These are phyloP conservation scores for Flaveria sonorensis DNA, from an alignment of 129 eudicot genomes.

Conservation along the genomic window DNA sequence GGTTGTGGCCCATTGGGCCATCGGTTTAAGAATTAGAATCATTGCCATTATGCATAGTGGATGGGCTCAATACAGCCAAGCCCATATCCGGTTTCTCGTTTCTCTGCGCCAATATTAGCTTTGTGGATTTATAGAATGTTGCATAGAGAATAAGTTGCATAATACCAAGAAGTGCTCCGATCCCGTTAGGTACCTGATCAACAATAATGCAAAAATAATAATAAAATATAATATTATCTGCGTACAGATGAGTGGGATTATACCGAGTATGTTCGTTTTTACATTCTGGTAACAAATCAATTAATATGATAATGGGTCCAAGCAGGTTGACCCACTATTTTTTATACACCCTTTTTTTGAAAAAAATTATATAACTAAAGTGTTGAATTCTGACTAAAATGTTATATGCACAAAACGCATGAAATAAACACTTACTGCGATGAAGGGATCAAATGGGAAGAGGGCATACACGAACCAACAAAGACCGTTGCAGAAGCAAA, in stretches of 20 bases:
- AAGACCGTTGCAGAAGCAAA: conserved; percentile 62
- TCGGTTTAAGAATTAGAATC: neutral
- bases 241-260: too few species aligned
- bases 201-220: neutral
- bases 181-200: conserved; percentile 69
- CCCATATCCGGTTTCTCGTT: conserved; percentile 51
- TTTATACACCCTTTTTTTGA: neutral
- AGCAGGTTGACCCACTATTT: neutral
- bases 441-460: conserved; percentile 62
- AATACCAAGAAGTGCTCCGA: conserved; percentile 61
- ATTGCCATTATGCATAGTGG: conserved; percentile 1
- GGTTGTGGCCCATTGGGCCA: neutral
- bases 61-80: conserved; percentile 26
- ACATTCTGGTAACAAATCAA: too few species aligned
- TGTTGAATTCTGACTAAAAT: neutral
- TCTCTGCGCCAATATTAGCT: conserved; percentile 48
- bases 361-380: neutral
- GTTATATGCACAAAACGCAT: neutral
- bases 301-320: neutral
- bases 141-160: conserved; percentile 70
- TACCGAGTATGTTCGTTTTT: too few species aligned
- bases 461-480: conserved; percentile 73
- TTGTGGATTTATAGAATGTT: conserved; percentile 64
- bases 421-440: conserved; percentile 45
- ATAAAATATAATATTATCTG: neutral